These are phyloP conservation scores for Lasiosphaeria ovina DNA, from an alignment of 495 filamentous ascomycete species.

Conservation along the genomic window DNA sequence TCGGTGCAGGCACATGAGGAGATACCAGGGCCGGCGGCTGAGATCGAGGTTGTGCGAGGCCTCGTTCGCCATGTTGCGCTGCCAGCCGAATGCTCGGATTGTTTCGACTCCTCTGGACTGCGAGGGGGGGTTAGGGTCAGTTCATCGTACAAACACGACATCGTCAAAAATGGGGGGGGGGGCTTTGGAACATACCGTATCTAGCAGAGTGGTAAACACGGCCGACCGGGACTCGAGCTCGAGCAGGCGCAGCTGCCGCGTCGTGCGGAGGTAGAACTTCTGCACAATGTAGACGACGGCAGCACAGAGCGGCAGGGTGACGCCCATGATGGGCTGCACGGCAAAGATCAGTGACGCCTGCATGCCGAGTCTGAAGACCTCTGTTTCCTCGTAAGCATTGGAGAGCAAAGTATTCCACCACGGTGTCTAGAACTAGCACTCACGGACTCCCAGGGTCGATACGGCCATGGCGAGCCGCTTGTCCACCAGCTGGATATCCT, in stretches of 20 bases:
- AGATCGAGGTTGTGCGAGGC: conserved; percentile 29
- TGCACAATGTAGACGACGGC: conserved; percentile 52
- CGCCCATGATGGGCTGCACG: conserved; percentile 43
- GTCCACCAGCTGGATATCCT: conserved; percentile 61
- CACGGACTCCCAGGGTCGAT: conserved; percentile 15
- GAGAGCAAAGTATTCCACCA: background rate
- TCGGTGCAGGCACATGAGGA: conserved; percentile 43
- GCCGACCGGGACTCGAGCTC: conserved; percentile 63
- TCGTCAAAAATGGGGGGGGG: background rate
- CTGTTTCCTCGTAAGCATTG: conserved; percentile 10
- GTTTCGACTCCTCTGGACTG: conserved; percentile 38
- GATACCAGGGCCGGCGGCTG: conserved; percentile 42
- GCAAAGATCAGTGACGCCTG: conserved; percentile 39
- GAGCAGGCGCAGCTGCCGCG: conserved; percentile 60
- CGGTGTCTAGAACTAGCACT: conserved; percentile 1
- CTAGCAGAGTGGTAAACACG: conserved; percentile 58
- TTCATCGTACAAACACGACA: background rate
- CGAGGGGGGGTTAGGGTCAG: background rate
- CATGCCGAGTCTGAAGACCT: conserved; percentile 30
- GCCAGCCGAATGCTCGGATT: conserved; percentile 50
- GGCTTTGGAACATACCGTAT: conserved; percentile 30
- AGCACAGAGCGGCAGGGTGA: conserved; percentile 34
- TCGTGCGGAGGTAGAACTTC: conserved; percentile 62
- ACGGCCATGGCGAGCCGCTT: conserved; percentile 44
- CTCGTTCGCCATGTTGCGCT: conserved; percentile 17